Base-by-base conservation (phyloP, 805 yeast species). In the Starmerella khaoyaiensis region DNA sequence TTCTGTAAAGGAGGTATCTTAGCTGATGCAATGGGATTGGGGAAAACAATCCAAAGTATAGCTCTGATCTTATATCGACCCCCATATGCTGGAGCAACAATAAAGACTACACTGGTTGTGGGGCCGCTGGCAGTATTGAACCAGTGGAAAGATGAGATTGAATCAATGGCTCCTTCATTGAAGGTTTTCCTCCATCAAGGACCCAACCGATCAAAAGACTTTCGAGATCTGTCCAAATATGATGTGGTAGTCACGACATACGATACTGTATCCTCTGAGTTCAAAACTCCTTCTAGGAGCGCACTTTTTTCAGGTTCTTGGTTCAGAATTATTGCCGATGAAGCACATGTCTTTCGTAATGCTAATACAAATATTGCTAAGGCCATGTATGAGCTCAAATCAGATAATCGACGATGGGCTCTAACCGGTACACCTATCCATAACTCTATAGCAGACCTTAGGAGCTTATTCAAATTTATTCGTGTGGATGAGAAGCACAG, bases 11-110 rank as follows among this genome's bases (percentile, higher is more conserved):
- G 80, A 21, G 81, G 79, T 3, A 36, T 74, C n/a, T 59, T 81
- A 27, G 81, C 90, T 51, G 94, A 81, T 54, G 93, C 79, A 58
- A 82, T 82, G 94, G 94, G 94, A 14, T 62, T 82, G 12, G 94
- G 94, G 35, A 82, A 82, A 51, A 82, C 94, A 0, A 71, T 82
- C 33, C 94, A 82, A 57, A 71, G 80, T 11, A 61, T 74, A 28
- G 78, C 90, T 0, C 59, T 82, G 29, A 71, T 79, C 37, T 50
- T 76, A 38, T 62, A 72, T n/a, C 23, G 49, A 43, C 19, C 44
- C 44, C 9, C 32, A 21, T 7, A 26, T 26, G 18, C 28, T 28
- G 4, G 40, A 25, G 2, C 34, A 35, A 5, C n/a, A 28, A 17
- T 16, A 21, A 37, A 28, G 31, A 42, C 61, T 2, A 66, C 69